Conservation (phyloP, 768 basidiomycete species). For the Paxillus involutus region DNA sequence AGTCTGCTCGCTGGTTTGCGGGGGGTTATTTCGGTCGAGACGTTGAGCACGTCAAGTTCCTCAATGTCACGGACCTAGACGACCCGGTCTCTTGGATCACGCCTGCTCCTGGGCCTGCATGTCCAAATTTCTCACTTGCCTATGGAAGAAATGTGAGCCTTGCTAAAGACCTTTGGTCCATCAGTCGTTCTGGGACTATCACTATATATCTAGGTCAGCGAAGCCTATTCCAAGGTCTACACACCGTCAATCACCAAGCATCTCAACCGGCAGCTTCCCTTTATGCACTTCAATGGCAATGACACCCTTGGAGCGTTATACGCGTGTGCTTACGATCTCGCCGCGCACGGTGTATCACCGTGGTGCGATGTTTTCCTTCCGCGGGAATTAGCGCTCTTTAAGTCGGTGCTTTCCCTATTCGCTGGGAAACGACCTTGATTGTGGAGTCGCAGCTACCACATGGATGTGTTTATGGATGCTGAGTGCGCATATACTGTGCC, state of each 20-base stretch:
- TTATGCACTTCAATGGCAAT: conserved; percentile 26
- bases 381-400: conserved; percentile 31
- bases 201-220: not conserved
- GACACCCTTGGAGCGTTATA: conserved; percentile 37
- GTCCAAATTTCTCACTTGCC: conserved; percentile 25
- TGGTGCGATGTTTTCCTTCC: conserved; percentile 35
- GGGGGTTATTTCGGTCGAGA: conserved; percentile 34
- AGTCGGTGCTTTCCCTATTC: conserved; percentile 19
- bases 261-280: conserved; percentile 32
- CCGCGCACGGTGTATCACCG: conserved; percentile 32
- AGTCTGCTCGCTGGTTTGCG: conserved; percentile 39
- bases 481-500: conserved; percentile 38
- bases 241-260: conserved; percentile 36
- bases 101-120: conserved; percentile 35
- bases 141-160: conserved; percentile 1
- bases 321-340: conserved; percentile 37
- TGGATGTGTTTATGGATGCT: conserved; percentile 35
- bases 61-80: conserved; percentile 29
- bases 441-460: conserved; percentile 25
- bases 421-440: not conserved
- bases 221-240: conserved; percentile 21
- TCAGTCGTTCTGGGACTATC: not conserved
- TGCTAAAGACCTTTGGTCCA: too few species aligned
- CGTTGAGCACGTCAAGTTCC: conserved; percentile 15
- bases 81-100: conserved; percentile 36